Base-by-base conservation (phyloP, 2,329 filamentous ascomycete species). In the Diaporthe humulicola region DNA sequence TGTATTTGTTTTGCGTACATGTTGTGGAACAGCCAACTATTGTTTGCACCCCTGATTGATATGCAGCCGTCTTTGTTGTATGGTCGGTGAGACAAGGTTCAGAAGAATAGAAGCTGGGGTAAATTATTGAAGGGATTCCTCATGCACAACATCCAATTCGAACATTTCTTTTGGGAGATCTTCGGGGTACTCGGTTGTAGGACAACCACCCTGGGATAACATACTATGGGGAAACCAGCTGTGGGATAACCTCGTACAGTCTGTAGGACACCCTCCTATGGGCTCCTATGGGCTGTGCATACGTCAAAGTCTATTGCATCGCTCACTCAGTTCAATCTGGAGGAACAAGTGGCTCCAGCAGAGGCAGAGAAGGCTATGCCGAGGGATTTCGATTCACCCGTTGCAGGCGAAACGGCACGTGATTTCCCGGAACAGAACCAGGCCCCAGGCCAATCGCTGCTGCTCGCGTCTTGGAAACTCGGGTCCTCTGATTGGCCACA, bases 401-500 rank as follows among this genome's bases (percentile, higher is more conserved):
- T 28, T 28, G 48, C 33, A 69, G 15, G 30, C 48, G 45, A 52
- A 52, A 67, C 45, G 45, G 48, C 70, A 72, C 70, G 70, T 72
- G 70, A 72, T 58, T 40, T 52, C 52, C 52, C 17, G 22, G 19
- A 10, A 57, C 56, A 25, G 67, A 40, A n/a, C n/a, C n/a, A n/a
- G n/a, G n/a, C n/a, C n/a, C n/a, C n/a, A n/a, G 33, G 33, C 33
- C 33, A 36, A 4, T 36, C 33, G n/a, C n/a, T n/a, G n/a, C n/a
- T n/a, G n/a, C n/a, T n/a, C n/a, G n/a, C n/a, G n/a, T n/a, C n/a
- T n/a, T n/a, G n/a, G n/a, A 33, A 72, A 72, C 42, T 5, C 17
- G 64, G 48, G n/a, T 7, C 22, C 28, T 40, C 57, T 72, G 70
- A 72, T 72, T 72, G 45, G 70, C 45, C n/a, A n/a, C n/a, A n/a